Conservation (phyloP, 2,329 filamentous ascomycete genomes). For the Whalleya microplaca region DNA sequence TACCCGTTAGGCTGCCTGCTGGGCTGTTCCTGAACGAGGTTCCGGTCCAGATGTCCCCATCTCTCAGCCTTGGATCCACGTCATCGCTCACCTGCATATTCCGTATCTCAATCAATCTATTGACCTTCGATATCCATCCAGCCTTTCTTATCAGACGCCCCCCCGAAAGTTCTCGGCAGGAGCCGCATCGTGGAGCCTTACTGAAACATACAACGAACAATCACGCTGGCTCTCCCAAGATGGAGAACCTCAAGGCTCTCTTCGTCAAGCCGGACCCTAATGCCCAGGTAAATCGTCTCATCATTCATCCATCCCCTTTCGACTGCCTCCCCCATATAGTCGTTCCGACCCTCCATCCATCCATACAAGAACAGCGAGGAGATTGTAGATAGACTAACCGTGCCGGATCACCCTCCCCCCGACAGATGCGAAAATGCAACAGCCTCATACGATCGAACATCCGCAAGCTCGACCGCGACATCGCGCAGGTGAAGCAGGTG, state of each 20-base stretch:
- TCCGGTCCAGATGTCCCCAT: too few species aligned
- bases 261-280: constrained; percentile 93
- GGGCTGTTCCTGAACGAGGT: neutral
- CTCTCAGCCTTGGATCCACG: neutral
- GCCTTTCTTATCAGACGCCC: constrained; percentile 8
- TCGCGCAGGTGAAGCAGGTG: constrained; percentile 74
- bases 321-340: constrained; percentile 4
- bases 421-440: constrained; percentile 93
- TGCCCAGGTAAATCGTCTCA: constrained; percentile 69
- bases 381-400: constrained; percentile 1
- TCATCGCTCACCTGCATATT: neutral
- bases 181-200: constrained; percentile 13
- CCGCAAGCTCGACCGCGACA: constrained; percentile 93
- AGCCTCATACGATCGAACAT: constrained; percentile 85
- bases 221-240: constrained; percentile 45
- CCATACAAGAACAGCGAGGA: neutral
- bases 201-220: constrained; percentile 1
- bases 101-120: neutral
- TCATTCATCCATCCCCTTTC: constrained; percentile 4
- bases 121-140: neutral
- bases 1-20: neutral
- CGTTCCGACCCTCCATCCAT: neutral
- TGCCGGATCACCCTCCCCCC: neutral
- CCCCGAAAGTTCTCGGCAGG: constrained; percentile 11
- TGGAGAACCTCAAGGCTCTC: constrained; percentile 86